Evolutionary conservation across 805 yeast genomes (phyloP).

Genomic region (Pichia insulana): DNA sequence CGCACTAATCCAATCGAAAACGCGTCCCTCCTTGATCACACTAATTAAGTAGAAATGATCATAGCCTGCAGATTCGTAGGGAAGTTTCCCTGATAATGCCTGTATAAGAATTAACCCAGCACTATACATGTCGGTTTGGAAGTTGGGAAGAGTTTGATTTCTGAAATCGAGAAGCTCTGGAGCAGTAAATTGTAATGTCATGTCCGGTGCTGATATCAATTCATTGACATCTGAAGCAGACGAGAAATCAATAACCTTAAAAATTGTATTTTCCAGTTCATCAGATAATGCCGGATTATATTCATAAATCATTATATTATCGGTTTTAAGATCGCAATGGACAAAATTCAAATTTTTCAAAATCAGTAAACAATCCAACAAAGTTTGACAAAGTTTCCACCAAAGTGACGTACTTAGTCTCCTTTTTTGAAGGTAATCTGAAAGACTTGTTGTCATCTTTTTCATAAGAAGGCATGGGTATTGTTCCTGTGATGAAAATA

Average conservation of each 20-base stretch:
- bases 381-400: constrained; percentile 26
- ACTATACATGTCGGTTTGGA: constrained; percentile 35
- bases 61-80: constrained; percentile 28
- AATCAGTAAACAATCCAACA: constrained; percentile 21
- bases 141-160: constrained; percentile 21
- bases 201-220: constrained; percentile 19
- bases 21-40: constrained; percentile 26
- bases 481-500: constrained; percentile 19
- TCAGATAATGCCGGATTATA: constrained; percentile 23
- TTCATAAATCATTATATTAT: constrained; percentile 30
- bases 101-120: constrained; percentile 37
- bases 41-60: constrained; percentile 27
- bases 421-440: constrained; percentile 13
- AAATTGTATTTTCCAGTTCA: constrained; percentile 14
- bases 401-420: constrained; percentile 13
- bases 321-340: constrained; percentile 42
- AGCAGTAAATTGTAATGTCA: constrained; percentile 37
- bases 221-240: constrained; percentile 26
- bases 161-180: constrained; percentile 33
- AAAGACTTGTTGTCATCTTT: constrained; percentile 23
- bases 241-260: constrained; percentile 42
- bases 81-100: constrained; percentile 38
- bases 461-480: constrained; percentile 24
- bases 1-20: constrained; percentile 24
- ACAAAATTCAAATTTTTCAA: constrained; percentile 26